Percentiles rank a stretch among this genome's conserved stretches.
These are phyloP conservation scores for Bruguiera sexangula DNA, from an alignment of 345 rosid species.

Conservation along the genomic window DNA sequence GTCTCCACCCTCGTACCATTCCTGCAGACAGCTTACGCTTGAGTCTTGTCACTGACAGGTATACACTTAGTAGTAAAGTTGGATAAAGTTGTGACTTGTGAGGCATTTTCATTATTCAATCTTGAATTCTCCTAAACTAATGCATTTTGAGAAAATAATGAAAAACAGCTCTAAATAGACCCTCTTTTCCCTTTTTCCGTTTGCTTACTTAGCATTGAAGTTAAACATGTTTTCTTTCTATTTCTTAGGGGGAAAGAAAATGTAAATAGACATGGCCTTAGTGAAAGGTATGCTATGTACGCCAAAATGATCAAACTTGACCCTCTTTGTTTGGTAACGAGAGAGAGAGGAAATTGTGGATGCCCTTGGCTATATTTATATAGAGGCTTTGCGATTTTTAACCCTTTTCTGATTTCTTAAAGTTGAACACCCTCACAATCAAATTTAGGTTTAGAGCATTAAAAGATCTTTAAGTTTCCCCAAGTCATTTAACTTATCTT, in stretches of 20 bases:
- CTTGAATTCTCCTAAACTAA: neutral
- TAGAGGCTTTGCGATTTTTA: neutral
- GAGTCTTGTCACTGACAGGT: conserved; percentile 81
- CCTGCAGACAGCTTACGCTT: conserved; percentile 64
- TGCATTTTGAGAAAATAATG: neutral
- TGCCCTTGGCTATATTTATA: too few relatives aligned
- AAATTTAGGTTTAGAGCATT: neutral
- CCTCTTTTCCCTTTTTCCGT: neutral
- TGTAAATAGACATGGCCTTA: neutral
- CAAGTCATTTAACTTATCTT: neutral
- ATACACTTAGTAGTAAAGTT: conserved; percentile 22
- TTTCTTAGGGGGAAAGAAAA: neutral
- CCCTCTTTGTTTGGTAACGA: neutral
- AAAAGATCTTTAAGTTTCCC: neutral
- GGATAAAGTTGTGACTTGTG: neutral
- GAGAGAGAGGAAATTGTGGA: too few relatives aligned
- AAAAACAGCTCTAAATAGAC: conserved; percentile 1
- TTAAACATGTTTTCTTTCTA: conserved; percentile 10
- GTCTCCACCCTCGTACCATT: conserved; percentile 64
- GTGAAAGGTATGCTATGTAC: neutral
- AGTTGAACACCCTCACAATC: neutral
- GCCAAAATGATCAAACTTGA: conserved; percentile 2
- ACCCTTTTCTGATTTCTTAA: conserved; percentile 2
- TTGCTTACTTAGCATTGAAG: conserved; percentile 7
- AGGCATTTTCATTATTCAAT: too few relatives aligned